Evolutionary conservation across 2,329 filamentous ascomycete species (phyloP), one percentile per base, ranked within the genome.

Genomic region (Bipolaris cookei): DNA sequence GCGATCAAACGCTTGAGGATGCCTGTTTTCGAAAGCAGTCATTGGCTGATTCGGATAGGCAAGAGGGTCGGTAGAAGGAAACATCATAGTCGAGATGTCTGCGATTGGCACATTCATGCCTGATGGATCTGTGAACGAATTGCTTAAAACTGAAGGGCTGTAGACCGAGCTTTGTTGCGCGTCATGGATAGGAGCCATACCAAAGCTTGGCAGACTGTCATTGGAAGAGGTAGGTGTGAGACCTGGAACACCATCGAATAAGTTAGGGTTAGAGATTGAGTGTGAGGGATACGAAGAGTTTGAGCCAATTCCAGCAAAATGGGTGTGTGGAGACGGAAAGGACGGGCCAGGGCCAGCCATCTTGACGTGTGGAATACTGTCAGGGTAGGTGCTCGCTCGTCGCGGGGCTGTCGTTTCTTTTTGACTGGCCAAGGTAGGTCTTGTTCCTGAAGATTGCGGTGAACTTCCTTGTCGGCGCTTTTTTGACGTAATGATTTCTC

Each of bases 61-160:
- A 61, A 94, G 89, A 0, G 90, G 90, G 66, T 94, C 90, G 32
- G 86, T 84, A 0, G 89, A 89, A 1, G 90, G 88, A 68, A 94
- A 94, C 88, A 94, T 92, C 78, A 93, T 86, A 3, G 88, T 86
- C 56, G 88, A 88, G 6, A 93, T 82, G 70, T 91, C 90, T 62
- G 89, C 85, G 14, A 92, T 79, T 7, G 76, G 78, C 3, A 79
- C 76, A 54, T 79, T 80, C 16, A 76, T 55, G 5, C 67, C 66
- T 20, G 68, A 62, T n/a, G 70, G 63, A 55, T 73, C 68, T 18
- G 67, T 57, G 52, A 73, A 69, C 34, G 74, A 70, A 45, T 69
- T 67, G 16, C 59, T 56, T n/a, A 76, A 43, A 0, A 69, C 71
- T 20, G 72, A 69, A 7, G 66, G 53, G 16, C 71, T 69, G 35